These are phyloP conservation scores for Hypsizygus marmoreus DNA, from an alignment of 768 basidiomycete genomes.

Conservation along the genomic window DNA sequence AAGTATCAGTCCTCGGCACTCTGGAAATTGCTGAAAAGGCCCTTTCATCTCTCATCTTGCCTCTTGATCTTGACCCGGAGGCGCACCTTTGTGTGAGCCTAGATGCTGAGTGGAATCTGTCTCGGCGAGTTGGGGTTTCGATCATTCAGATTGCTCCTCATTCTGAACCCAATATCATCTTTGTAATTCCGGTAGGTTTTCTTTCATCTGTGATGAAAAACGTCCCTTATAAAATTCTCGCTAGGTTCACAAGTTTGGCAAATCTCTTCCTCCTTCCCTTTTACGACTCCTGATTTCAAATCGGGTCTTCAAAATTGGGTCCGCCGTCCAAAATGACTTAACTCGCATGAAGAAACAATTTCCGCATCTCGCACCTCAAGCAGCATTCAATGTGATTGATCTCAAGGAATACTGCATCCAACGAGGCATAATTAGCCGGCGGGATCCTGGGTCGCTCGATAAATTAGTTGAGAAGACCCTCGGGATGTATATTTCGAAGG, in stretches of 20 bases:
- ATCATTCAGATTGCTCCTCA: constrained; percentile 9
- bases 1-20: background rate
- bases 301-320: constrained; percentile 9
- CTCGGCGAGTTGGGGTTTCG: constrained; percentile 3
- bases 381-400: constrained; percentile 4
- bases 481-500: constrained; percentile 9
- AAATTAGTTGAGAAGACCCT: background rate
- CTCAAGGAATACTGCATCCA: constrained; percentile 11
- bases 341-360: constrained; percentile 7
- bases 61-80: background rate
- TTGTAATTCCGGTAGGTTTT: constrained; percentile 2
- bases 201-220: no score
- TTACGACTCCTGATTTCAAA: background rate
- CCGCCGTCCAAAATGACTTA: constrained; percentile 2
- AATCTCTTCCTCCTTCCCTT: background rate
- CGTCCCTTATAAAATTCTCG: no score
- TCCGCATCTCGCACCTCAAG: background rate
- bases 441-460: constrained; percentile 3
- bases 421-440: background rate
- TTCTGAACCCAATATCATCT: background rate
- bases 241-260: constrained; percentile 5
- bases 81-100: constrained; percentile 2
- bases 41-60: background rate
- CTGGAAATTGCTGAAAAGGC: constrained; percentile 1
- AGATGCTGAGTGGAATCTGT: constrained; percentile 6